Evolutionary conservation across 352 stramenopile genomes (phyloP), one percentile per base, ranked within the genome.

Genomic region (Phytophthora palmivora): DNA sequence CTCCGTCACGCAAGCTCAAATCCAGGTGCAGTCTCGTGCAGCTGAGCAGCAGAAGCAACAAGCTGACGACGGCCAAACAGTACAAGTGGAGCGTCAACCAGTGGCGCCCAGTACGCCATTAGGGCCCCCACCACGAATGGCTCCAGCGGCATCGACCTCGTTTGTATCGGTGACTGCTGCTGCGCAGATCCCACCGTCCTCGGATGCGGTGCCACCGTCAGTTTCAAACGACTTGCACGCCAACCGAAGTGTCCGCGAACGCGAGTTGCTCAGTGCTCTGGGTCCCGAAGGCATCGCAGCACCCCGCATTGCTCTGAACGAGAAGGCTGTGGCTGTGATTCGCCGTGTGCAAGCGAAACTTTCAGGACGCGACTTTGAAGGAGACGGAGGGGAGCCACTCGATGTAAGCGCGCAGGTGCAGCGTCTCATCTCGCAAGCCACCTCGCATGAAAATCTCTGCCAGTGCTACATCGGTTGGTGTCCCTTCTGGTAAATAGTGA

Each of bases 401-500:
- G 80, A 91, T 43, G 87, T 95, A 45, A 79, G 77, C 33, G 84
- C 83, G 21, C 87, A 95, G 54, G 87, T 99, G 19, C 94, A 99
- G 75, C 86, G 95, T 8, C 88, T 99, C 63, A 99, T 99, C 72
- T 83, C 96, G 36, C 96, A 99, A 63, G 97, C 98, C 14, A 99
- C 97, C 6, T 99, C 95, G 7, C 96, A 98, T 54, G 97, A 99
- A 67, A 99, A 99, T 74, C 79, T 99, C 26, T 99, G 95, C 59
- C 97, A 99, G 69, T 92, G 97, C 50, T 99, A 99, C 69, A 98
- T 99, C 63, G 98, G 98, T 28, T 99, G 97, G 97, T 99, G 87
- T 73, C 87, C 87, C n/a, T 95, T 95, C 51, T 95, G 87, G 87
- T 95, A 78, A 67, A 58, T 43, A 34, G 6, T 34, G 30, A 34